Evolutionary conservation across 768 basidiomycete species (phyloP).

Genomic region (Tricholoma hemisulphureum): DNA sequence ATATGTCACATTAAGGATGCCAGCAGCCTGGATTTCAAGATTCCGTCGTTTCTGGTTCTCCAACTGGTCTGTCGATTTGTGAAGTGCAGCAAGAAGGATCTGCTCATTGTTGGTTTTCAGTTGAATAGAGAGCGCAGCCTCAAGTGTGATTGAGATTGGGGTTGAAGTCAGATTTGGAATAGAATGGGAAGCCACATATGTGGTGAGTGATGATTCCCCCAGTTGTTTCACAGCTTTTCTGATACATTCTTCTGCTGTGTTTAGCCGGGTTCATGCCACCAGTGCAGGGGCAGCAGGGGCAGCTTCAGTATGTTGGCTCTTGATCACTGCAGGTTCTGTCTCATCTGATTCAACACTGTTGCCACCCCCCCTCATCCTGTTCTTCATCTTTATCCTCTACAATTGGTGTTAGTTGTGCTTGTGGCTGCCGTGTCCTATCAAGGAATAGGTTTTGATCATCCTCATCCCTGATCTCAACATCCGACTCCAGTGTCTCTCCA

Average conservation of each 20-base stretch:
- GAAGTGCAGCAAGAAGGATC: too few species aligned
- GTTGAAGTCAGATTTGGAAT: neutral
- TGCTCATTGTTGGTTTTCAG: too few species aligned
- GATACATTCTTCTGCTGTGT: neutral
- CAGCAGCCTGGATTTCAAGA: too few species aligned
- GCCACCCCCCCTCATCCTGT: neutral
- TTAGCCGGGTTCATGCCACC: neutral
- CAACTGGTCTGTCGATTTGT: too few species aligned
- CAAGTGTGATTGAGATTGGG: neutral
- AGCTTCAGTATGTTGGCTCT: neutral
- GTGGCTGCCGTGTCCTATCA: neutral
- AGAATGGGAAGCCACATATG: neutral
- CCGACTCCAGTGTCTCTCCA: neutral
- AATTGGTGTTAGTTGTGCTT: neutral
- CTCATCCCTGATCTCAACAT: neutral
- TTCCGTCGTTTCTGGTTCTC: too few species aligned
- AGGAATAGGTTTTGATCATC: neutral
- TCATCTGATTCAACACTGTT: neutral
- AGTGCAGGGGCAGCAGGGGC: neutral
- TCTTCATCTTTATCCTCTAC: neutral
- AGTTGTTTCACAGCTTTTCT: neutral
- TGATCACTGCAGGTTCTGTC: neutral
- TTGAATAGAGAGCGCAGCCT: too few species aligned
- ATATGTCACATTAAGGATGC: too few species aligned
- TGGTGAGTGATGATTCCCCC: neutral